Evolutionary conservation across 2,329 filamentous ascomycete genomes (phyloP), one percentile per base, ranked within the genome.

Genomic region (Endoconidiophora polonica): DNA sequence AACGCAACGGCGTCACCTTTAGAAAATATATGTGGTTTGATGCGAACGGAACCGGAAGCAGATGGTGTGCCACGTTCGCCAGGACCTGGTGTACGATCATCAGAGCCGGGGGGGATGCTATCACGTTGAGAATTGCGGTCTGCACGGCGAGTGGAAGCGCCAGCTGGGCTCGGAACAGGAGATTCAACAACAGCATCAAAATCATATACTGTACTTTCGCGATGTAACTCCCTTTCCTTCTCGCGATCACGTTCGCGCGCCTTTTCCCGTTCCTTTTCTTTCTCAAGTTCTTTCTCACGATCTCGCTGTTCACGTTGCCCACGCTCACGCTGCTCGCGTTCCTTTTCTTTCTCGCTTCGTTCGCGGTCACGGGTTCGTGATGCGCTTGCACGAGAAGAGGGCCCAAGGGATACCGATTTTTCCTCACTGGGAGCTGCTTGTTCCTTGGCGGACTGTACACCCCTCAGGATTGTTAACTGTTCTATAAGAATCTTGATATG

Each of bases 1-100:
- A 81, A 82, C 0, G 77, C 78, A 4, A 82, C 78, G 52, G 79
- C 73, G 55, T 80, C 77, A n/a, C 73, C 73, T 55, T 75, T 74
- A 52, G 68, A 65, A 56, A 80, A 81, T 12, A 70, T 65, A 12
- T 50, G 47, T 24, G 79, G 67, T 59, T 76, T 77, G 52, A 72
- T 68, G 53, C 60, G 65, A 7, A 40, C 22, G 1, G 73, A 73
- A 59, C 76, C 72, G 29, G 37, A 23, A 1, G 44, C 44, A 6
- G 18, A 46, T 20, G 44, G 44, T 29, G 44, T 46, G 18, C 40
- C 33, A 24, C 43, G 41, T 10, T 69, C 72, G 58, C 73, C 76
- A 54, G 76, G 74, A 6, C 69, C 67, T 56, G 50, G 46, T n/a
- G 76, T 75, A 44, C 51, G 42, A 22, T 50, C 47, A 22, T 53